phyloP scores from a whole-genome alignment of 2,329 filamentous ascomycete species.

The Mycosphaerella arachidis region DNA sequence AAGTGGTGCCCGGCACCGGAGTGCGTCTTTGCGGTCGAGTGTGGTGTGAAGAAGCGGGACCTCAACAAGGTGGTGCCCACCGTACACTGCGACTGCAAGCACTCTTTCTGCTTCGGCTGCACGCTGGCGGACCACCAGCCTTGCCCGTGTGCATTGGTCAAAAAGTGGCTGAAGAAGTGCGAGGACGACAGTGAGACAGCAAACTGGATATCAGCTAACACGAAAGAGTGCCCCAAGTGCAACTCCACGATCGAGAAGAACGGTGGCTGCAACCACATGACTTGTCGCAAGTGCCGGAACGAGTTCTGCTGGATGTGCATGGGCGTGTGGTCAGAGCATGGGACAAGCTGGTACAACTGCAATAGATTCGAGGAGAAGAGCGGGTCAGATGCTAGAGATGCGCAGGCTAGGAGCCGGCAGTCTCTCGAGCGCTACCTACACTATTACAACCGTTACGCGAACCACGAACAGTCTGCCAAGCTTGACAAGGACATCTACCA shows the following conservation, averaged over 20 bases:
- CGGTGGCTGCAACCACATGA: slow-evolving; percentile 97
- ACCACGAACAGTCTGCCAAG: slow-evolving; percentile 96
- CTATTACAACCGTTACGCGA: slow-evolving; percentile 98
- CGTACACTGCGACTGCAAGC: slow-evolving; percentile 77
- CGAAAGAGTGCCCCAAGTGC: slow-evolving; percentile 95
- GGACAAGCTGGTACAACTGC: slow-evolving; percentile 99
- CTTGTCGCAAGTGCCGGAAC: slow-evolving; percentile 88
- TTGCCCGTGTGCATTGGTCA: slow-evolving; percentile 84
- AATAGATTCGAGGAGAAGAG: slow-evolving; percentile 97
- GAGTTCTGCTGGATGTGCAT: slow-evolving; percentile 99
- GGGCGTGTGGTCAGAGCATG: slow-evolving; percentile 97
- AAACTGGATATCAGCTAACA: slow-evolving; percentile 99
- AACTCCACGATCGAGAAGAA: slow-evolving; percentile 99
- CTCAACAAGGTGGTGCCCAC: slow-evolving; percentile 81
- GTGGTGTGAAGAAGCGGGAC: slow-evolving; percentile 80
- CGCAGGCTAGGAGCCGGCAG: slow-evolving; percentile 83
- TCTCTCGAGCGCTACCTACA: slow-evolving; percentile 95
- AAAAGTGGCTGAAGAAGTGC: slow-evolving; percentile 96
- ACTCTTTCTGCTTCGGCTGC: slow-evolving; percentile 94
- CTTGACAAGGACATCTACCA: slow-evolving; percentile 92
- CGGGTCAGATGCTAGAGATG: slow-evolving; percentile 81
- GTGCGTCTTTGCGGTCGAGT: slow-evolving; percentile 89
- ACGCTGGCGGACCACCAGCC: slow-evolving; percentile 86
- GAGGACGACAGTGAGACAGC: slow-evolving; percentile 97
- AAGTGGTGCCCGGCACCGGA: slow-evolving; percentile 99